A percentile compares a stretch with the other conserved stretches of the same genome.
Conservation (phyloP, 192 early-diverging fungal species). For the Jimgerdemannia flammicorona region DNA sequence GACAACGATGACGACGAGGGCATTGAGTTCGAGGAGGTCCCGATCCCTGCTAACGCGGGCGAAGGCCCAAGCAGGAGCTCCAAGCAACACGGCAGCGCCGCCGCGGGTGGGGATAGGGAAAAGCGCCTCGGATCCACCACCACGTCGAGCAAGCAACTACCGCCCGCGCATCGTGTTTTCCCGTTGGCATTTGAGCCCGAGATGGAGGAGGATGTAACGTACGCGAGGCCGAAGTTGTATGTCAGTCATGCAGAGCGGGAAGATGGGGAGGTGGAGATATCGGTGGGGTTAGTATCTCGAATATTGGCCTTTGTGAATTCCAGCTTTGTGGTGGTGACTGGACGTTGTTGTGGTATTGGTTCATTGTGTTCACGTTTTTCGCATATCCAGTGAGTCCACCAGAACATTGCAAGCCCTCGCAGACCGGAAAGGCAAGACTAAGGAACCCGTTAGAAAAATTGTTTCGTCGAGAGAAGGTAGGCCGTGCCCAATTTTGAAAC, state of each 20-base stretch:
- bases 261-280: too few species aligned
- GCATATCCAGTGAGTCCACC: neutral
- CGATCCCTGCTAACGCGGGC: constrained; percentile 22
- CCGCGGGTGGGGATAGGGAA: neutral
- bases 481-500: neutral
- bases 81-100: constrained; percentile 16
- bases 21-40: constrained; percentile 40
- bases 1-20: constrained; percentile 33
- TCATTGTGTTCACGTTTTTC: neutral
- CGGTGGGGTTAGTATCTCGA: too few species aligned
- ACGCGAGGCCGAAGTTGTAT: constrained; percentile 11
- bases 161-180: constrained; percentile 29
- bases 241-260: too few species aligned
- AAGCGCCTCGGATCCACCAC: too few species aligned
- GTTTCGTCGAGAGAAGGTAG: neutral
- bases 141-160: constrained; percentile 10
- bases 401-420: neutral
- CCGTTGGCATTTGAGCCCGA: constrained; percentile 27
- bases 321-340: too few species aligned
- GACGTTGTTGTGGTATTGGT: too few species aligned
- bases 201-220: constrained; percentile 38
- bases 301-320: too few species aligned
- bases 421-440: neutral
- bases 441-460: neutral
- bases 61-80: constrained; percentile 7